Evolutionary conservation across 257 asterid genomes (phyloP).

Genomic region (Lantana camara): DNA sequence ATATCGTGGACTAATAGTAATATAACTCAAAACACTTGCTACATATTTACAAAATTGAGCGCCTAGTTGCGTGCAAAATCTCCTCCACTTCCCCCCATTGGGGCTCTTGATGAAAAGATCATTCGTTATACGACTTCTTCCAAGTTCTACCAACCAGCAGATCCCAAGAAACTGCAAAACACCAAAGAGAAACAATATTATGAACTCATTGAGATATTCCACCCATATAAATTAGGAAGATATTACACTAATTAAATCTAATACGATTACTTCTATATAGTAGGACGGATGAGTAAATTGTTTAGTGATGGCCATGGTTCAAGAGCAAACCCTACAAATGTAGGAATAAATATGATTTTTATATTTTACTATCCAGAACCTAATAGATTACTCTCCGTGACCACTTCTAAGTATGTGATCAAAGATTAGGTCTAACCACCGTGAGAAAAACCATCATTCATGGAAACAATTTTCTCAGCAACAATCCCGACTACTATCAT

Average conservation of each 20-base stretch:
- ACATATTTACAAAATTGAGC: conserved; percentile 3
- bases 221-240: no score
- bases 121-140: not conserved
- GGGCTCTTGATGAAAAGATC: not conserved
- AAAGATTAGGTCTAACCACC: not conserved
- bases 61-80: not conserved
- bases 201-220: no score
- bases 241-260: no score
- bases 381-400: no score
- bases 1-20: no score
- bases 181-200: not conserved
- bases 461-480: not conserved
- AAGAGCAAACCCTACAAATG: no score
- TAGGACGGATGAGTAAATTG: no score
- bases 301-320: no score
- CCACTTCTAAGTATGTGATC: conserved; percentile 4
- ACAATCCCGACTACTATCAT: not conserved
- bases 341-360: no score
- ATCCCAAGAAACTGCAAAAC: conserved; percentile 50
- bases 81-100: conserved; percentile 4
- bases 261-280: no score
- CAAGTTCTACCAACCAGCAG: conserved; percentile 47
- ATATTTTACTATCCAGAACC: no score
- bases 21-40: no score
- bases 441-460: not conserved